phyloP scores from a whole-genome alignment of 768 basidiomycete genomes.

The Tremella mesenterica region DNA sequence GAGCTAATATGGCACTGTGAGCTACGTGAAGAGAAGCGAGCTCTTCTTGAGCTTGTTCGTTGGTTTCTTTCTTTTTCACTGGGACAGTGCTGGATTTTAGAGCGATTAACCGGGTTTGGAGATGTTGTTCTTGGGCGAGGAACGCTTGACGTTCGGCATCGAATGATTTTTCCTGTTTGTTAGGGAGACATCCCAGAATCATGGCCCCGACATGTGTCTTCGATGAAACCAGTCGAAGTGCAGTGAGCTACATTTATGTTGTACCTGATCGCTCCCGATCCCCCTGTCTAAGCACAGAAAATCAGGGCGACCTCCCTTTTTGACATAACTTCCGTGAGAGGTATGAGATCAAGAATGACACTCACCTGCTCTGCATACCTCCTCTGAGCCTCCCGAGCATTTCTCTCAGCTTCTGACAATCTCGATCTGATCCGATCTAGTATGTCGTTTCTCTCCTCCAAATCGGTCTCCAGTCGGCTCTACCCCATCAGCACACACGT shows the following conservation, averaged over 20 bases:
- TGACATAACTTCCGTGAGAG: neutral
- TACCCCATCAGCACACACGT: slow-evolving; percentile 8
- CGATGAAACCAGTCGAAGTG: too few species aligned
- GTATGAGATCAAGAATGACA: neutral
- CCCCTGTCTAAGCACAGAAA: too few species aligned
- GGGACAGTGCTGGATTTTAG: too few species aligned
- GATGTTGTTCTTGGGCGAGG: slow-evolving; percentile 28
- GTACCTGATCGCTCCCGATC: too few species aligned
- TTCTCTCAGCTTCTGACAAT: slow-evolving; percentile 19
- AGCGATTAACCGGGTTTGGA: slow-evolving; percentile 16
- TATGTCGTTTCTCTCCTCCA: slow-evolving; percentile 27
- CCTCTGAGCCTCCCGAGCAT: slow-evolving; percentile 25
- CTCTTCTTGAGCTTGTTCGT: slow-evolving; percentile 47
- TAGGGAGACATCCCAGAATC: neutral
- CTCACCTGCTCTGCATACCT: slow-evolving; percentile 37
- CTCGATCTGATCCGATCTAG: slow-evolving; percentile 21
- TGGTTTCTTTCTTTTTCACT: neutral
- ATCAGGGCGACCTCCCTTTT: neutral
- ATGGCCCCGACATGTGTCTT: neutral
- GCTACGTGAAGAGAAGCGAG: slow-evolving; percentile 79
- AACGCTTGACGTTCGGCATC: slow-evolving; percentile 36
- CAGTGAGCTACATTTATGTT: too few species aligned
- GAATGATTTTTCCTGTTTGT: slow-evolving; percentile 31
- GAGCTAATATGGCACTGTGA: slow-evolving; percentile 71
- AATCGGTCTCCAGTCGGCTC: slow-evolving; percentile 33